A percentile compares a stretch with the other conserved stretches of the same genome.
Conservation (phyloP, 78 protist species). For the Bigelowiella natans region DNA sequence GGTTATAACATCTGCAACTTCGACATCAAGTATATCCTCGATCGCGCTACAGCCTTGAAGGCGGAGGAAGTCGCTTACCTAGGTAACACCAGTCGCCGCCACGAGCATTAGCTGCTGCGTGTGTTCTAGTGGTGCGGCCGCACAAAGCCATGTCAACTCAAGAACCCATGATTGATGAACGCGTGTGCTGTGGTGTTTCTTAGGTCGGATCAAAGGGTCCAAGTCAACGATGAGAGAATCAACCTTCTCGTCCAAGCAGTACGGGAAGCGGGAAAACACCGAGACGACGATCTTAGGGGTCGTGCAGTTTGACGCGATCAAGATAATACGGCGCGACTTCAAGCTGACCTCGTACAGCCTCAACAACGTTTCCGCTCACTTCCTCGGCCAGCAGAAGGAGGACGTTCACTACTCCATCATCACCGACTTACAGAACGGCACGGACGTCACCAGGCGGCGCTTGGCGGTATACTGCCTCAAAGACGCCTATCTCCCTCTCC, state of each 20-base stretch:
- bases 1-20: conserved; percentile 95
- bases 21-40: conserved; percentile 91
- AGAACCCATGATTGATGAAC: too few relatives aligned
- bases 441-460: conserved; percentile 83
- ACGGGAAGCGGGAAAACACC: conserved; percentile 83
- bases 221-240: conserved; percentile 36
- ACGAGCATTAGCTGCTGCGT: conserved; percentile 43
- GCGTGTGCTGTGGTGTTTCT: too few relatives aligned
- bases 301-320: conserved; percentile 63
- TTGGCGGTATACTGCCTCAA: conserved; percentile 96
- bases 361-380: conserved; percentile 86
- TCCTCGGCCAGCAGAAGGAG: conserved; percentile 96
- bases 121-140: neutral
- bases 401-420: conserved; percentile 96
- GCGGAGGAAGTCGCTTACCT: conserved; percentile 25
- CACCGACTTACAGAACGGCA: conserved; percentile 79
- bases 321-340: conserved; percentile 58
- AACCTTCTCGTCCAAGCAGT: conserved; percentile 58
- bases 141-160: too few relatives aligned
- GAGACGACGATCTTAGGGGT: conserved; percentile 68
- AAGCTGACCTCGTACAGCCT: conserved; percentile 89
- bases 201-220: conserved; percentile 9
- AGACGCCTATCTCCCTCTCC: conserved; percentile 91
- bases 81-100: too few relatives aligned
- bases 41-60: conserved; percentile 68